A percentile compares a stretch with the other conserved stretches of the same genome.
Conservation (phyloP, 2,329 filamentous ascomycete genomes). For the Cladosporium cucumerinum region DNA sequence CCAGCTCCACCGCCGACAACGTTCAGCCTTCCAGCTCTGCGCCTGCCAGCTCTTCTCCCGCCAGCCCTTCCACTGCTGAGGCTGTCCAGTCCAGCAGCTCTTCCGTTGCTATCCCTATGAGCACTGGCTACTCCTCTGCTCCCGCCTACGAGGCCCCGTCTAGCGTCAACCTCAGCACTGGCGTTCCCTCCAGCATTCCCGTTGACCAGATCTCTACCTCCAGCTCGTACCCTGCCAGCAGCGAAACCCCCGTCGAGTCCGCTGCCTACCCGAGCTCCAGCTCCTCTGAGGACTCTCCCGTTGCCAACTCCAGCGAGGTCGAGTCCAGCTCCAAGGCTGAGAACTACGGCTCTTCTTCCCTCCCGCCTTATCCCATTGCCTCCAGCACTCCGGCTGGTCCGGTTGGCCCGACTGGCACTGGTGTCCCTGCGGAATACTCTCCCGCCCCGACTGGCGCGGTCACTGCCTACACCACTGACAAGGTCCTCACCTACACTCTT, state of each 20-base stretch:
- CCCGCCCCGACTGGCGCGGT: conserved; percentile 18
- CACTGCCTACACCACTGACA: conserved; percentile 30
- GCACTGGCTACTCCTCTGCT: conserved; percentile 6
- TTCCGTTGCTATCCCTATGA: not conserved
- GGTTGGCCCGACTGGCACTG: conserved; percentile 18
- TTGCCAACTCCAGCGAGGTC: conserved; percentile 22
- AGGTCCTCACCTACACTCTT: conserved; percentile 36
- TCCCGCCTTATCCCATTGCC: conserved; percentile 20
- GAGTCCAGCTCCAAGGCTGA: conserved; percentile 14
- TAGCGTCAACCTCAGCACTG: conserved; percentile 14
- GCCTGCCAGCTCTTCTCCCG: not conserved
- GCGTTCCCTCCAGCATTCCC: conserved; percentile 18
- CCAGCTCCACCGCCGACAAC: conserved; percentile 17
- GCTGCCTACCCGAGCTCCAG: conserved; percentile 1
- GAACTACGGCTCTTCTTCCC: conserved; percentile 16
- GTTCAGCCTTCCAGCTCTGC: conserved; percentile 15
- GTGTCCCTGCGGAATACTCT: conserved; percentile 15
- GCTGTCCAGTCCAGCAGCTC: conserved; percentile 4
- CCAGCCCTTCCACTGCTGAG: conserved; percentile 4
- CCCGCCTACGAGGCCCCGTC: conserved; percentile 13
- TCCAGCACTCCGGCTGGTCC: conserved; percentile 18
- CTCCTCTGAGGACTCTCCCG: conserved; percentile 13
- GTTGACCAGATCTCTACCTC: conserved; percentile 11
- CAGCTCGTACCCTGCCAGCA: conserved; percentile 5
- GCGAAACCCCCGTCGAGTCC: conserved; percentile 6